Evolutionary conservation across 2,329 filamentous ascomycete genomes (phyloP), one percentile per base, ranked within the genome.

Genomic region (Aspergillus tamarii): DNA sequence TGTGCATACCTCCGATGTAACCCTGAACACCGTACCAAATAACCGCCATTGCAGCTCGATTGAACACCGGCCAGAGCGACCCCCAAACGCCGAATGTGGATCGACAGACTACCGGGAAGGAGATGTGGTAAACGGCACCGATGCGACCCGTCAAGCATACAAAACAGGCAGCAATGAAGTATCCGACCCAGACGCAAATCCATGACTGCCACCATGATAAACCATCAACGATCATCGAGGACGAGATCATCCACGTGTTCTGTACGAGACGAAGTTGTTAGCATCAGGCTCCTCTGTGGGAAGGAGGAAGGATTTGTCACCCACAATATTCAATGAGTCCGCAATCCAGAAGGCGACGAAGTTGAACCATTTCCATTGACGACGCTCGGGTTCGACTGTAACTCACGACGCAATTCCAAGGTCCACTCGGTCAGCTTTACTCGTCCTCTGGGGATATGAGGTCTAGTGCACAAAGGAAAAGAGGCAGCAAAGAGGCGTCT

Each of bases 161-260:
- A 78, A 97, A 96, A 74, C 81, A 81, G 36, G 84, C 92, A 0
- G 93, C 88, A 67, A 96, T 89, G 45, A 88, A 83, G 74, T 97
- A 96, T 60, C 94, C 93, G 32, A 94, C 80, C 89, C 93, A 94
- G 50, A 97, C 91, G 73, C 91, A 93, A n/a, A 93, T 80, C 89
- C 91, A 93, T 2, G 91, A 90, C 80, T 96, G 92, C 93, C 93
- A 96, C 93, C 93, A 96, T 9, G 91, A 92, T 26, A 96, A 83
- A 14, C 92, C 92, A 55, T 81, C 83, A 1, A 90, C 86, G 39
- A 96, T 92, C 87, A 93, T 93, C 43, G 91, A 89, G 1, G 91
- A 92, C 0, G 91, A 91, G 66, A 96, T 95, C 92, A 96, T 96
- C 93, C 92, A 96, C 1, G 92, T 95, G 78, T 94, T 95, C 80